A percentile compares a stretch with the other conserved stretches of the same genome.
Evolutionary conservation across 805 yeast species (phyloP).

Genomic region (Metschnikowia kofuensis): DNA sequence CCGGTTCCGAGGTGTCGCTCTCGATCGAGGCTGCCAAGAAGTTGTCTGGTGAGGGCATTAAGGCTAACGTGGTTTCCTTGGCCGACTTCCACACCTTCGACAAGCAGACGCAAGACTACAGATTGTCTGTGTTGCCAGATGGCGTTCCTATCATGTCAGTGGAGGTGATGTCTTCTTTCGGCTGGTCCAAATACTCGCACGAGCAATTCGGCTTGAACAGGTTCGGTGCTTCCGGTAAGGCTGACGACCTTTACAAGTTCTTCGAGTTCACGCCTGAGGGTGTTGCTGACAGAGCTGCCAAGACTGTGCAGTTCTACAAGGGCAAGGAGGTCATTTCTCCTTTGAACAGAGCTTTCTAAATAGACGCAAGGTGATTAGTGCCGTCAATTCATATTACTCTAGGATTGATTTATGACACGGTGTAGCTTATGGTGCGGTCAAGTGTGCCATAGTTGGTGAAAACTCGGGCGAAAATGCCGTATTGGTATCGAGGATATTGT

Average conservation of each 20-base stretch:
- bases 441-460: too few relatives aligned
- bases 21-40: slow-evolving; percentile 79
- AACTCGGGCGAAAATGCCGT: too few relatives aligned
- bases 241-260: slow-evolving; percentile 72
- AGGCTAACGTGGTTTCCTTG: slow-evolving; percentile 82
- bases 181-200: slow-evolving; percentile 95
- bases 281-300: slow-evolving; percentile 78
- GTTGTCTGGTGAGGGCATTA: slow-evolving; percentile 62
- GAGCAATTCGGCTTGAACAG: slow-evolving; percentile 93
- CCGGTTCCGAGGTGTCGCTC: slow-evolving; percentile 92
- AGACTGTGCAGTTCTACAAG: slow-evolving; percentile 80
- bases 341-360: slow-evolving; percentile 71
- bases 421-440: too few relatives aligned
- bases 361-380: neutral
- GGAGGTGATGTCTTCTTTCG: slow-evolving; percentile 87
- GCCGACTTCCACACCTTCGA: slow-evolving; percentile 94
- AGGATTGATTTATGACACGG: too few relatives aligned
- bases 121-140: slow-evolving; percentile 86
- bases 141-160: slow-evolving; percentile 90
- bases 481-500: too few relatives aligned
- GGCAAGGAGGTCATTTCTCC: slow-evolving; percentile 72
- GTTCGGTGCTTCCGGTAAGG: slow-evolving; percentile 97
- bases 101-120: slow-evolving; percentile 75
- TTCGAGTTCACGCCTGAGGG: slow-evolving; percentile 94
- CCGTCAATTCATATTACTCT: neutral